Conservation (phyloP, 495 filamentous ascomycete species). For the Alectoria sarmentosa region DNA sequence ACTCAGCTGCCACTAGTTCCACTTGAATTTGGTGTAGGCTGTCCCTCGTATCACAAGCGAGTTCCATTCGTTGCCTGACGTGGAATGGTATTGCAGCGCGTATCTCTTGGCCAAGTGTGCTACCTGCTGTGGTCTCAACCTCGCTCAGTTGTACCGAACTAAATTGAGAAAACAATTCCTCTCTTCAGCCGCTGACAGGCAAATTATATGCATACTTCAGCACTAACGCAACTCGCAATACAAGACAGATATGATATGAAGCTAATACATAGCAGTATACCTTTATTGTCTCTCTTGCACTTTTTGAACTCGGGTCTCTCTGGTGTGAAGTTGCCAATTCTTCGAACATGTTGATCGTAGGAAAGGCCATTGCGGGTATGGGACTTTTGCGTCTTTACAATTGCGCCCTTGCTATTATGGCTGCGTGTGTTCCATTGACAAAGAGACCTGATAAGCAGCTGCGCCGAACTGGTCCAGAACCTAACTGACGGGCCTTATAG, state of each 20-base stretch:
- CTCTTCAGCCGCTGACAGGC: conserved; percentile 42
- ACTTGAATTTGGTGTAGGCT: conserved; percentile 26
- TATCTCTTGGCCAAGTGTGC: conserved; percentile 38
- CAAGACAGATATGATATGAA: not conserved
- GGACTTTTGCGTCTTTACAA: conserved; percentile 42
- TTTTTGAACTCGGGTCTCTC: conserved; percentile 41
- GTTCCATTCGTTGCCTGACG: conserved; percentile 37
- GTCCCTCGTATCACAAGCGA: conserved; percentile 39
- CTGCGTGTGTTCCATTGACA: conserved; percentile 37
- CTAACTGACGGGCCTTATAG: not conserved
- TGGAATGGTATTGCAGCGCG: conserved; percentile 43
- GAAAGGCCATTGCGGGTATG: conserved; percentile 40
- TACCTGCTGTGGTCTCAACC: not conserved
- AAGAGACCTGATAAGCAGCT: conserved; percentile 35
- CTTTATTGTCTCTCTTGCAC: conserved; percentile 33
- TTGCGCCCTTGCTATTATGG: conserved; percentile 46
- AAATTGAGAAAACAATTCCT: conserved; percentile 28
- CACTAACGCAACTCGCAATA: conserved; percentile 31
- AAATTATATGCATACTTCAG: conserved; percentile 42
- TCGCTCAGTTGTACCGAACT: not conserved
- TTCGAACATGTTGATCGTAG: conserved; percentile 41
- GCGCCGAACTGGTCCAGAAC: not conserved
- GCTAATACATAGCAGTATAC: conserved; percentile 26
- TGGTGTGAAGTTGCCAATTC: conserved; percentile 39
- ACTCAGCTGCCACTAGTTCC: not conserved